Evolutionary conservation across 306 rosid genomes (phyloP).

Genomic region (Adenanthera pavonina): DNA sequence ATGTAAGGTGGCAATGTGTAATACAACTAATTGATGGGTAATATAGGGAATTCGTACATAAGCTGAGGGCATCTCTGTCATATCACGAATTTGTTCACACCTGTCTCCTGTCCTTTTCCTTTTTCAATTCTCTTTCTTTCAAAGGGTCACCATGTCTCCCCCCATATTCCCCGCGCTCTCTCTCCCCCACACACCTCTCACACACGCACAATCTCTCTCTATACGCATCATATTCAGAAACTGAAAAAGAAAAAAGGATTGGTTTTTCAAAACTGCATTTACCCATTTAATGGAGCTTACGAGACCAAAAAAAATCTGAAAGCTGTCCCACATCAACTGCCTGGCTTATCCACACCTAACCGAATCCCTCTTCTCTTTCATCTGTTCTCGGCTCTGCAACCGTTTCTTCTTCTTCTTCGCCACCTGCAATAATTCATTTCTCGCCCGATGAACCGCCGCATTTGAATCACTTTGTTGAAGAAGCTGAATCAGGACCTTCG

Average conservation of each 20-base stretch:
- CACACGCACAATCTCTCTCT: no score
- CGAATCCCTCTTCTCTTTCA: neutral
- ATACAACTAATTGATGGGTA: conserved; percentile 18
- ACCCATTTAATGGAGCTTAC: conserved; percentile 2
- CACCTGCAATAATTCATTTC: conserved; percentile 15
- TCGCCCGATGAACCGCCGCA: conserved; percentile 7
- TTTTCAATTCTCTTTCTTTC: conserved; percentile 11
- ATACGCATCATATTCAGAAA: neutral
- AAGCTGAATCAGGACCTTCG: neutral
- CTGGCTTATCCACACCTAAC: conserved; percentile 10
- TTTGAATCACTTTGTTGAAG: neutral
- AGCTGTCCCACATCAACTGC: conserved; percentile 35
- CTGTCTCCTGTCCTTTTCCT: neutral
- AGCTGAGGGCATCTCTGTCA: conserved; percentile 3
- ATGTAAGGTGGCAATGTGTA: no score
- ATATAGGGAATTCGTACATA: neutral
- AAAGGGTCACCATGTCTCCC: neutral
- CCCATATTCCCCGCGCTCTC: neutral
- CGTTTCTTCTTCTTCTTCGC: neutral
- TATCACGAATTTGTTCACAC: neutral
- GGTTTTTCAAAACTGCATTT: neutral
- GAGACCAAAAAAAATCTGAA: conserved; percentile 26
- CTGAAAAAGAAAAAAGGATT: neutral
- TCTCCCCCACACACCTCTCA: no score
- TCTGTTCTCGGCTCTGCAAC: no score